These are phyloP conservation scores for Nakazawaea anatomiae DNA, from an alignment of 805 yeast species.

Conservation along the genomic window DNA sequence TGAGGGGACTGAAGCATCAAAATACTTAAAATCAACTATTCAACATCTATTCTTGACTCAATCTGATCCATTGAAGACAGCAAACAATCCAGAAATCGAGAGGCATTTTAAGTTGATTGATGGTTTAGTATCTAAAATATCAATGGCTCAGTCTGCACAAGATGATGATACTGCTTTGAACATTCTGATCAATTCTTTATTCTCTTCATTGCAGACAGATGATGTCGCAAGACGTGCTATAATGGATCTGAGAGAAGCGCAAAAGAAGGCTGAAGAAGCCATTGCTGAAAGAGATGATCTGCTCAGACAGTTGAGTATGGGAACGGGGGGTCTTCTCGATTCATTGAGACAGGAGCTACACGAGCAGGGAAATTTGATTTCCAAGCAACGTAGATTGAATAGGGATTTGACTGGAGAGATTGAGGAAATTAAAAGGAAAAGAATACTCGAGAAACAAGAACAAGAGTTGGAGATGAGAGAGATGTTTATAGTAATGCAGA, in stretches of 20 bases:
- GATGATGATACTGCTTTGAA: constrained; percentile 65
- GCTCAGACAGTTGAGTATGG: constrained; percentile 35
- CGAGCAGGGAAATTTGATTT: constrained; percentile 56
- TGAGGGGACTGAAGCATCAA: constrained; percentile 53
- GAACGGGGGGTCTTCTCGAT: constrained; percentile 69
- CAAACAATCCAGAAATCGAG: constrained; percentile 35
- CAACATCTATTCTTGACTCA: constrained; percentile 56
- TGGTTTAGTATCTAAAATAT: constrained; percentile 47
- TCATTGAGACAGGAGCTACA: constrained; percentile 53
- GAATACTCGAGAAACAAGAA: constrained; percentile 61
- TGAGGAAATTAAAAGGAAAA: constrained; percentile 55
- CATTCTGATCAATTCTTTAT: constrained; percentile 67
- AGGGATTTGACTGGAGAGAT: constrained; percentile 55
- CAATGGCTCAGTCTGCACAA: constrained; percentile 40
- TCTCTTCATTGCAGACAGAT: constrained; percentile 74
- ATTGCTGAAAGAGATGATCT: constrained; percentile 34
- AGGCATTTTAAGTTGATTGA: constrained; percentile 53
- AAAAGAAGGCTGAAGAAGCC: constrained; percentile 33
- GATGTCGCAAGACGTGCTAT: constrained; percentile 75
- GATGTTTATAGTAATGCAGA: constrained; percentile 57
- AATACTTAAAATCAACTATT: constrained; percentile 52
- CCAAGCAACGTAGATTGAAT: constrained; percentile 54
- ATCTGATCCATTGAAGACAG: constrained; percentile 39
- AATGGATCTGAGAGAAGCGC: constrained; percentile 34
- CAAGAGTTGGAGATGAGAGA: constrained; percentile 76